Base-by-base conservation (phyloP, 768 basidiomycete genomes). In the Leccinum boreale region DNA sequence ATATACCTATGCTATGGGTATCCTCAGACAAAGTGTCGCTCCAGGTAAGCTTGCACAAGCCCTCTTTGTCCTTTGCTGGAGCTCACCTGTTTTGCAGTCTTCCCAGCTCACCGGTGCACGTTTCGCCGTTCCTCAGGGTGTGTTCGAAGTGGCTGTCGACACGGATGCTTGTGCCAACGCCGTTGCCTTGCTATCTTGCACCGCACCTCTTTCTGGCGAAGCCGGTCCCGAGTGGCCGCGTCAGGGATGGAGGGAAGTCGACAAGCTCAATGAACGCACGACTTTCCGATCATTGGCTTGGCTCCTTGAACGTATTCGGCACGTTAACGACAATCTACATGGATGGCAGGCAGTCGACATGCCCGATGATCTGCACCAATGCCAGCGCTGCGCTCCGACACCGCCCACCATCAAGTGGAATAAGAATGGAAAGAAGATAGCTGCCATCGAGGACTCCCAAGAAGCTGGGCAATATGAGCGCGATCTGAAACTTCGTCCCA, bases 391-490 rank as follows among this genome's bases (percentile, higher is more conserved):
- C 70, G 90, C 93, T 2, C 95, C 95, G 2, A 77, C 75, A 7
- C 72, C 88, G 10, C 95, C 95, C 0, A 74, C 78, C n/a, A 71
- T 95, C 47, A 79, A 83, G 23, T 98, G 94, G 93, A 77, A 79
- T 11, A 83, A 81, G 61, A 73, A 75, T 6, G 81, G 80, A 44
- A 86, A 84, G 65, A 79, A 75, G 52, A 75, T 86, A 17, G 70
- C 82, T 21, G 85, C 92, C 0, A 76, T 93, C 31, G 95, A 98
- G 66, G 91, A 97, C 65, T 81, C 90, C 17, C 77, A 85, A 11
- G 85, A 96, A 67, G 94, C 95, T 45, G 94, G 93, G 6, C 82
- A 86, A 66, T 97, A 92, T 67, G 95, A 98, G 69, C 85, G 91
- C 53, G 81, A 87, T 21, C 78, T 98, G 56, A 98, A 98, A 75